These are phyloP conservation scores for Bipolaris sorokiniana DNA, from an alignment of 2,329 filamentous ascomycete species.

Conservation along the genomic window DNA sequence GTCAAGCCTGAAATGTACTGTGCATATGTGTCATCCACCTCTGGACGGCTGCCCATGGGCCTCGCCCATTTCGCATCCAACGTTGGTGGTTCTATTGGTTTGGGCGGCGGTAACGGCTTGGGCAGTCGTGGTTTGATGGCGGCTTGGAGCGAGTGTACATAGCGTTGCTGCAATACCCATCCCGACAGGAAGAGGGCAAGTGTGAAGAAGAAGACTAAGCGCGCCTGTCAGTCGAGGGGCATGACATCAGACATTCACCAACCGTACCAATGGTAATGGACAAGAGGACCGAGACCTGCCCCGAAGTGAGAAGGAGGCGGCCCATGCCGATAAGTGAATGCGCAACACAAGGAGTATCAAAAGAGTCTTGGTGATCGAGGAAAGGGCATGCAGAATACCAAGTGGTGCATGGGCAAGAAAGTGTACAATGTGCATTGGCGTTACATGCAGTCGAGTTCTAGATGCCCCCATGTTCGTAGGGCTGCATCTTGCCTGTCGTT, in stretches of 20 bases:
- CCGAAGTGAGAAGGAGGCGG: conserved; percentile 68
- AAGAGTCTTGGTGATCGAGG: conserved; percentile 17
- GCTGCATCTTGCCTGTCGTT: conserved; percentile 26
- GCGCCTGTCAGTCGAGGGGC: not conserved
- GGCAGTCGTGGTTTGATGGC: conserved; percentile 67
- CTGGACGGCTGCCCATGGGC: conserved; percentile 35
- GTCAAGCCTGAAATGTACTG: conserved; percentile 43
- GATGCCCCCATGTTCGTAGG: conserved; percentile 19
- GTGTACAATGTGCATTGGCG: conserved; percentile 30
- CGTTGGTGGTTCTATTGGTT: conserved; percentile 43
- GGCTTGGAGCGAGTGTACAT: conserved; percentile 75
- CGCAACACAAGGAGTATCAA: conserved; percentile 26
- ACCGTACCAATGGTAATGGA: conserved; percentile 68
- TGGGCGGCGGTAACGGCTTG: conserved; percentile 44
- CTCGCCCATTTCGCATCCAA: conserved; percentile 48
- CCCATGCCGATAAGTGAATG: conserved; percentile 28
- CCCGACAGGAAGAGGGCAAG: conserved; percentile 84
- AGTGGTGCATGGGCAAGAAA: conserved; percentile 27
- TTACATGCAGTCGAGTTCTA: conserved; percentile 31
- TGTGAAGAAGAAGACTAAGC: conserved; percentile 74
- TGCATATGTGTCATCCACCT: conserved; percentile 38
- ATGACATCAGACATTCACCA: not conserved
- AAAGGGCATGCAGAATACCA: conserved; percentile 18
- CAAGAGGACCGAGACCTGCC: conserved; percentile 72
- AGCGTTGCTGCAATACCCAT: conserved; percentile 86